Conservation (phyloP, 805 yeast species). For the Ogataea ramenticola region DNA sequence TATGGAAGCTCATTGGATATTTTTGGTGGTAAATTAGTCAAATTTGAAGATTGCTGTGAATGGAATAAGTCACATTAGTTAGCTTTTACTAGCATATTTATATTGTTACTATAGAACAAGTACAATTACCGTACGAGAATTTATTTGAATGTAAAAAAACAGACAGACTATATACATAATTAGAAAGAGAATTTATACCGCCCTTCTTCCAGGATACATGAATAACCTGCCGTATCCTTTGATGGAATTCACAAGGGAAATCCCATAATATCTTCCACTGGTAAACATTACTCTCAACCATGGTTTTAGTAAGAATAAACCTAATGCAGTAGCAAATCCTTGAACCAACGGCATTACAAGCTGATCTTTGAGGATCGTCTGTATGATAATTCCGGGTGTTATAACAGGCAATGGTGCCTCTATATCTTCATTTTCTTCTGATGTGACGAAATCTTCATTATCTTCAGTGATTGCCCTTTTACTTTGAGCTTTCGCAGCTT, state of each 20-base stretch:
- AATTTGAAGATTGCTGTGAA: constrained; percentile 61
- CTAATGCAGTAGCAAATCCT: constrained; percentile 39
- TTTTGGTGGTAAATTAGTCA: constrained; percentile 83
- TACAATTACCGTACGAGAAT: too few species aligned
- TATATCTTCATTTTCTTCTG: not conserved
- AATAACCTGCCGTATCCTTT: not conserved
- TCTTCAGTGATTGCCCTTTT: not conserved
- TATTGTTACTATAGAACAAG: too few species aligned
- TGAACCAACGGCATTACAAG: constrained; percentile 50
- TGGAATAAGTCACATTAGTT: constrained; percentile 50
- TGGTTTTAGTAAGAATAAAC: constrained; percentile 30
- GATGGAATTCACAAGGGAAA: constrained; percentile 6
- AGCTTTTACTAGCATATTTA: too few species aligned
- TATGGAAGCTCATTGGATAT: constrained; percentile 91
- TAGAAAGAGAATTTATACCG: too few species aligned
- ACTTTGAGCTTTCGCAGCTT: constrained; percentile 4
- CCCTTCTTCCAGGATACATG: not conserved
- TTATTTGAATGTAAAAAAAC: not conserved
- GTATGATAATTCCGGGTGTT: constrained; percentile 37
- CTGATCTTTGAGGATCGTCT: constrained; percentile 46
- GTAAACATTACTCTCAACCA: constrained; percentile 17
- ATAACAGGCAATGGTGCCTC: constrained; percentile 29
- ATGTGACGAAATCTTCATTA: too few species aligned
- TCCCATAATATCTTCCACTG: constrained; percentile 18
- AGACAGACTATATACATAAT: too few species aligned